phyloP scores from a whole-genome alignment of 2,329 filamentous ascomycete genomes.

The Clonostachys chloroleuca region DNA sequence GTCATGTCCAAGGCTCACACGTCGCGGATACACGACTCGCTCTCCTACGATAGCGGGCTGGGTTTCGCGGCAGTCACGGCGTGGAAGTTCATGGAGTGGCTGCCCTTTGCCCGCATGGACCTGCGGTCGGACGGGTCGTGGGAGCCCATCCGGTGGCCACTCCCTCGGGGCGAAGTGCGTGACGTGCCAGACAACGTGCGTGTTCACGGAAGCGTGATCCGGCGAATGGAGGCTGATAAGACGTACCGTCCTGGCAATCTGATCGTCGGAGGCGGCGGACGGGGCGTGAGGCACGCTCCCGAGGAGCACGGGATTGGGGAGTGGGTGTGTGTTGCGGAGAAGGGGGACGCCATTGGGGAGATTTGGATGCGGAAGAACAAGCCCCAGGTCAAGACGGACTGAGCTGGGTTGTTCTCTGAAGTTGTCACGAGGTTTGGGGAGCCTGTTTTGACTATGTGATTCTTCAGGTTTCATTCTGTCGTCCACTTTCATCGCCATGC shows the following conservation, averaged over 20 bases:
- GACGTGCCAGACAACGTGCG: constrained; percentile 69
- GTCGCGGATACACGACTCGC: constrained; percentile 64
- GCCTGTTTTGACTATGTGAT: too few species aligned
- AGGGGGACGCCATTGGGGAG: constrained; percentile 66
- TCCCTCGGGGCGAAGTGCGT: constrained; percentile 72
- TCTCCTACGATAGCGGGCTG: constrained; percentile 60
- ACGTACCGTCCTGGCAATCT: constrained; percentile 73
- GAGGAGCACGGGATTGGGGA: constrained; percentile 62
- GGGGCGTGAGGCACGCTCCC: constrained; percentile 61
- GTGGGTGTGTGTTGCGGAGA: constrained; percentile 62
- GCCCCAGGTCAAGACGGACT: too few species aligned
- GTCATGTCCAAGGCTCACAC: constrained; percentile 54
- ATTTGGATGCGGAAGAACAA: constrained; percentile 40
- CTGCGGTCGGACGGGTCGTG: constrained; percentile 67
- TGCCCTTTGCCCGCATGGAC: constrained; percentile 80
- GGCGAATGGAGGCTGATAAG: constrained; percentile 60
- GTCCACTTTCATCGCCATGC: too few species aligned
- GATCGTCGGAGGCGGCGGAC: constrained; percentile 73
- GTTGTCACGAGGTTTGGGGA: too few species aligned
- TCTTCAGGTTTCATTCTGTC: too few species aligned
- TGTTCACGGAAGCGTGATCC: constrained; percentile 71
- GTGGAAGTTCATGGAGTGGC: constrained; percentile 78
- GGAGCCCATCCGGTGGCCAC: constrained; percentile 76
- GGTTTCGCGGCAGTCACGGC: constrained; percentile 49
- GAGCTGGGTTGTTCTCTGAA: too few species aligned